A percentile compares a stretch with the other conserved stretches of the same genome.
Conservation (phyloP, 768 basidiomycete species). For the Russula dissimulans region DNA sequence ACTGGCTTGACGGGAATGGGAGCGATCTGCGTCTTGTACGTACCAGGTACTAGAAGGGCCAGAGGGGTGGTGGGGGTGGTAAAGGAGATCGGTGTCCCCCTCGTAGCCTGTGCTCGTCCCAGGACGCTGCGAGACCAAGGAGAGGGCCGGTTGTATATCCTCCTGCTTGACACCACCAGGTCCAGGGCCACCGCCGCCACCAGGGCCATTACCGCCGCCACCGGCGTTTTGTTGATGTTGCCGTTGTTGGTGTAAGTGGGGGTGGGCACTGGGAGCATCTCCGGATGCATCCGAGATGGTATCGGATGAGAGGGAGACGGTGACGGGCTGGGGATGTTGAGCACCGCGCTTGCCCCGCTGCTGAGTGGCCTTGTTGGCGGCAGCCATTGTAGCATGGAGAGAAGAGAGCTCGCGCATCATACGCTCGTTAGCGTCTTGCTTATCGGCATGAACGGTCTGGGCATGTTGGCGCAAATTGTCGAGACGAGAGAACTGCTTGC, state of each 20-base stretch:
- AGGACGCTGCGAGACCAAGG: conserved; percentile 42
- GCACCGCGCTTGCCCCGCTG: conserved; percentile 32
- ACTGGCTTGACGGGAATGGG: conserved; percentile 31
- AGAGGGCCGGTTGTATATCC: conserved; percentile 25
- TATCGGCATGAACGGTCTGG: conserved; percentile 94
- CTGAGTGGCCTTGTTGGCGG: conserved; percentile 34
- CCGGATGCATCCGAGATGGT: conserved; percentile 16
- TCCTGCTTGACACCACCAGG: conserved; percentile 34
- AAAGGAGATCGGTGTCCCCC: conserved; percentile 28
- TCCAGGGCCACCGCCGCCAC: background rate
- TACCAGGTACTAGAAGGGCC: conserved; percentile 28
- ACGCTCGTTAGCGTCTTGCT: conserved; percentile 75
- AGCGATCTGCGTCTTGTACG: conserved; percentile 33
- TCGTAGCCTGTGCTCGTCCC: conserved; percentile 73
- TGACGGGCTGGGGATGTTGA: conserved; percentile 22
- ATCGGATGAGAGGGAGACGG: conserved; percentile 18
- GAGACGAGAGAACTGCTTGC: conserved; percentile 89
- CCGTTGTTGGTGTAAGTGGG: conserved; percentile 9
- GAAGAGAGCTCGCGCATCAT: conserved; percentile 88
- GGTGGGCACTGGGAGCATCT: conserved; percentile 6
- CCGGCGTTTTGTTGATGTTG: background rate
- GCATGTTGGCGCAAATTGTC: conserved; percentile 97
- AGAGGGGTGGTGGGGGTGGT: conserved; percentile 25
- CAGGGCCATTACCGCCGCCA: background rate
- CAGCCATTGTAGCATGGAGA: conserved; percentile 75